Conservation (phyloP, 495 filamentous ascomycete genomes). For the Bathelium albidoporum region DNA sequence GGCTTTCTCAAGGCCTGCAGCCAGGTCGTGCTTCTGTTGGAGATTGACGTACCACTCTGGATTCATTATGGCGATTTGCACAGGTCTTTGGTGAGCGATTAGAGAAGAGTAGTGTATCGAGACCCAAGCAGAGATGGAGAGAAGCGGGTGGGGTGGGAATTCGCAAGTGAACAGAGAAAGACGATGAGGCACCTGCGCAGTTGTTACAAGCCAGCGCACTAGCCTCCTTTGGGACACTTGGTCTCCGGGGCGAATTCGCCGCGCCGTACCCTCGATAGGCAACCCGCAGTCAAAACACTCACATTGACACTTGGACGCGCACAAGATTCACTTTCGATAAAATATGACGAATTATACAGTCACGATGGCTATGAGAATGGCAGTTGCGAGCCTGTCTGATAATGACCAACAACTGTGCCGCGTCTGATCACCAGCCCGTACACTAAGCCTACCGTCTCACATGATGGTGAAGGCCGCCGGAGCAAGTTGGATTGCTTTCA, state of each 20-base stretch:
- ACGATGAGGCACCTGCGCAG: neutral
- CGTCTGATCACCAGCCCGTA: neutral
- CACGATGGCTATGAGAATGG: neutral
- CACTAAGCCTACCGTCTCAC: neutral
- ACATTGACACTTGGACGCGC: too few relatives aligned
- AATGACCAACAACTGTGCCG: neutral
- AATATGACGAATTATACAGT: neutral
- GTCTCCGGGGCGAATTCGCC: too few relatives aligned
- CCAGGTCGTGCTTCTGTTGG: neutral
- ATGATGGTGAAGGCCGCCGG: neutral
- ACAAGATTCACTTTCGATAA: neutral
- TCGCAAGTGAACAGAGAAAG: constrained; percentile 4
- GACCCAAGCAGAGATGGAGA: constrained; percentile 2
- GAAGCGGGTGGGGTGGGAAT: neutral
- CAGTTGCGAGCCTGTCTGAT: neutral
- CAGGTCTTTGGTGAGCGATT: neutral
- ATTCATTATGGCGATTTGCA: constrained; percentile 1
- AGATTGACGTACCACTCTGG: neutral
- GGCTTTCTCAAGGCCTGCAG: neutral
- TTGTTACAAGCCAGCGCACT: neutral
- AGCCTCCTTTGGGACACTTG: neutral
- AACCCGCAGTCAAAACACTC: too few relatives aligned
- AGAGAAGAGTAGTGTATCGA: neutral
- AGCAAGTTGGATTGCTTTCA: neutral
- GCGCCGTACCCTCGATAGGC: too few relatives aligned